A percentile compares a stretch with the other conserved stretches of the same genome.
These are phyloP conservation scores for Rubroboletus pulcherrimus DNA, from an alignment of 768 basidiomycete species.

Conservation along the genomic window DNA sequence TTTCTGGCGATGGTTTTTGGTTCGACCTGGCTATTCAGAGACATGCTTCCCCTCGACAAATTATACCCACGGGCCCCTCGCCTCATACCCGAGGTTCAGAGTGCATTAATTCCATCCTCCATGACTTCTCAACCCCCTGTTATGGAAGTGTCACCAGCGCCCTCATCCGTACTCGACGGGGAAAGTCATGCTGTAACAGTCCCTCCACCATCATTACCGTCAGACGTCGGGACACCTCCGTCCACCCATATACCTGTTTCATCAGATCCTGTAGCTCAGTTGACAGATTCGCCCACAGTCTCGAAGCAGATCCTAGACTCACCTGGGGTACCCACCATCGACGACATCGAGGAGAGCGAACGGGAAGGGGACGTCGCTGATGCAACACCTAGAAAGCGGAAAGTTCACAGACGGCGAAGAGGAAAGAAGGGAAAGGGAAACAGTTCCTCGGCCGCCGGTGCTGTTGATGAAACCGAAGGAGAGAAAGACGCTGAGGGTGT, in stretches of 20 bases:
- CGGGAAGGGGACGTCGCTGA: conserved; percentile 44
- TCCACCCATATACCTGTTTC: neutral
- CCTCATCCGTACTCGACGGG: neutral
- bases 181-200: neutral
- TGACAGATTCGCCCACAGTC: conserved; percentile 3
- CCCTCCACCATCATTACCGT: neutral
- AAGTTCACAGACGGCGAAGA: conserved; percentile 38
- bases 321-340: conserved; percentile 11
- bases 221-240: neutral
- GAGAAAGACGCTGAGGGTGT: conserved; percentile 25
- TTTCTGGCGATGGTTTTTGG: conserved; percentile 23
- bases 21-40: conserved; percentile 24
- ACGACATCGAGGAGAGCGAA: conserved; percentile 57
- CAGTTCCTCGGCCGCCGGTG: conserved; percentile 2
- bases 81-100: neutral
- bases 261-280: neutral
- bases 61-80: conserved; percentile 9
- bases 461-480: conserved; percentile 22
- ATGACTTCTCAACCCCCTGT: neutral
- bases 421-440: conserved; percentile 52
- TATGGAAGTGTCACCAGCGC: neutral
- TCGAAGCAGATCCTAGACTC: conserved; percentile 10
- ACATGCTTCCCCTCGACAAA: conserved; percentile 11
- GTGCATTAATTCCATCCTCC: neutral
- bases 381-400: conserved; percentile 42